Percentiles rank a stretch among this genome's conserved stretches.
Evolutionary conservation across 2,329 filamentous ascomycete genomes (phyloP).

Genomic region (Aspergillus niger): DNA sequence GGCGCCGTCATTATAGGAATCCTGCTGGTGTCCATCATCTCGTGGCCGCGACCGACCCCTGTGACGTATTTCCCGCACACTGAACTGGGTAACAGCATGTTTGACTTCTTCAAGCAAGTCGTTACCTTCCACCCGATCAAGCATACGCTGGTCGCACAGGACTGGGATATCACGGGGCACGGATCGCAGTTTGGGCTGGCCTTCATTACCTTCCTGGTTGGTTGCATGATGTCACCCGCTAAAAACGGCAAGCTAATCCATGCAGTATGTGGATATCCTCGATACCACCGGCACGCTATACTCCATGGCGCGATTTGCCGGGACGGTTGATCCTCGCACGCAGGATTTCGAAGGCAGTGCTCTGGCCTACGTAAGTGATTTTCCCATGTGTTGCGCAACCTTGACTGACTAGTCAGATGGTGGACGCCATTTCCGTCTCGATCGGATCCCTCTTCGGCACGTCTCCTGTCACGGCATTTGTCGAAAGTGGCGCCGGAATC

Average conservation of each 20-base stretch:
- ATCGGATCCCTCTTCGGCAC: conserved; percentile 77
- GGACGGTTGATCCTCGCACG: conserved; percentile 76
- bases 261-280: conserved; percentile 77
- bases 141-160: conserved; percentile 67
- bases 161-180: conserved; percentile 70
- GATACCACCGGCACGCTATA: conserved; percentile 86
- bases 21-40: conserved; percentile 80
- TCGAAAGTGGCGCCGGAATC: conserved; percentile 88
- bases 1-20: conserved; percentile 85
- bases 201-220: conserved; percentile 74
- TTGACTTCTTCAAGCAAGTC: conserved; percentile 86
- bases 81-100: conserved; percentile 65
- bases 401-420: conserved; percentile 48
- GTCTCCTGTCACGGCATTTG: conserved; percentile 81
- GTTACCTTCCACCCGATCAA: conserved; percentile 80
- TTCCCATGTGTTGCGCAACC: background rate
- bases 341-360: conserved; percentile 87
- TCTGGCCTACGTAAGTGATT: conserved; percentile 65
- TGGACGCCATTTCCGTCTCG: conserved; percentile 77
- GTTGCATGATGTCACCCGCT: background rate
- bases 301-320: conserved; percentile 83
- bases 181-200: conserved; percentile 78
- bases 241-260: background rate
- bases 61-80: conserved; percentile 83
- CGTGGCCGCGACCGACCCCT: conserved; percentile 75